Conservation (phyloP, 805 yeast species). For the Kodamaea laetipori region DNA sequence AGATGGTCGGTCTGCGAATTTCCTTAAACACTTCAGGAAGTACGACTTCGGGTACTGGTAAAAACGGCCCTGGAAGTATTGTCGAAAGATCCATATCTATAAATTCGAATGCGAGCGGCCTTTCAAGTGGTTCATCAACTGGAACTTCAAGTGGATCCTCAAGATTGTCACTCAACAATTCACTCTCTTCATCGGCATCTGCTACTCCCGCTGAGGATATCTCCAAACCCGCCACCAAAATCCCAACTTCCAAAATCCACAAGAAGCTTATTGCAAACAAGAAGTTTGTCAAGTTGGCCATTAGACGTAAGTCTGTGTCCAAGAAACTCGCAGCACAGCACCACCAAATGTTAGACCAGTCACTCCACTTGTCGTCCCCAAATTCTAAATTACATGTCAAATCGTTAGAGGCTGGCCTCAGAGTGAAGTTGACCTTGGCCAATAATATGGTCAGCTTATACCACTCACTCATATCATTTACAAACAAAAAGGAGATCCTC, state of each 20-base stretch:
- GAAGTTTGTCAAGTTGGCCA: constrained; percentile 25
- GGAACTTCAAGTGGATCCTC: constrained; percentile 2
- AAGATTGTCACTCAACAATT: background rate
- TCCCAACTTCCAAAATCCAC: constrained; percentile 19
- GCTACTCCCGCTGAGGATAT: background rate
- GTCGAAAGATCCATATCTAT: background rate
- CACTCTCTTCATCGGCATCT: constrained; percentile 2
- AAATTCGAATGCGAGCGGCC: background rate
- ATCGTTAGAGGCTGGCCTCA: constrained; percentile 54
- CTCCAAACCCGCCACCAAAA: background rate
- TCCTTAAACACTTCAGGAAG: constrained; percentile 7
- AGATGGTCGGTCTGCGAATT: background rate
- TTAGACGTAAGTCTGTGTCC: constrained; percentile 33
- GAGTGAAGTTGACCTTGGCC: constrained; percentile 49
- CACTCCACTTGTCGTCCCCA: background rate
- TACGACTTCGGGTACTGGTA: constrained; percentile 1
- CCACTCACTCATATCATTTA: constrained; percentile 42
- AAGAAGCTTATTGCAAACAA: constrained; percentile 12
- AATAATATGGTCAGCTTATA: constrained; percentile 48
- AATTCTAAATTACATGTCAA: constrained; percentile 39
- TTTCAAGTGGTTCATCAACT: background rate
- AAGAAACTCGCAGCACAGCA: constrained; percentile 14
- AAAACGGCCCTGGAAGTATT: background rate
- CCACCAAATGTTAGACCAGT: background rate
- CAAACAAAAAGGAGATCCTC: constrained; percentile 24